Evolutionary conservation across 148 eudicot species (phyloP).

Genomic region (Vaccinium darrowii): DNA sequence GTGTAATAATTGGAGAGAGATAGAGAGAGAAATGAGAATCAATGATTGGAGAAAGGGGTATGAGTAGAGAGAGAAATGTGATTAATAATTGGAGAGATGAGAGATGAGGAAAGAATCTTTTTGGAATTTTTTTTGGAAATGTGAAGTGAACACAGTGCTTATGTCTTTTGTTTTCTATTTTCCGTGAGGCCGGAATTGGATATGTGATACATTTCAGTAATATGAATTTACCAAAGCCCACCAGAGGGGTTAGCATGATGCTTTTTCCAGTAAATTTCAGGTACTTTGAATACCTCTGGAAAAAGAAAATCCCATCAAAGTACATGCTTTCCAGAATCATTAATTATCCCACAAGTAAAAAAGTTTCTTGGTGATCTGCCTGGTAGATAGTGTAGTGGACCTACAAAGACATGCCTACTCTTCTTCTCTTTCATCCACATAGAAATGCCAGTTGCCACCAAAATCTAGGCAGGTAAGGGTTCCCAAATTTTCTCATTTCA

Average conservation of each 20-base stretch:
- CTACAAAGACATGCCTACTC: neutral
- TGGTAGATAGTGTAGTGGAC: neutral
- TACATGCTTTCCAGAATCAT: neutral
- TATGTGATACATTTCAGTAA: neutral
- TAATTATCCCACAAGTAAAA: neutral
- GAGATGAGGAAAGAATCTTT: no score
- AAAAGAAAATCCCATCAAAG: neutral
- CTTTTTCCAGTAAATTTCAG: neutral
- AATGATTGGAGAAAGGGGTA: no score
- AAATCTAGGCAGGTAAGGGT: neutral
- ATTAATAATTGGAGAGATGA: no score
- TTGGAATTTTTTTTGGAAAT: no score
- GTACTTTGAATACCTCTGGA: neutral
- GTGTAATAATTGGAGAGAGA: no score
- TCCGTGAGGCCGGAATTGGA: neutral
- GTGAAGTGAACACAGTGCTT: no score
- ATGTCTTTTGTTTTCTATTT: neutral
- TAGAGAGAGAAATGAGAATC: no score
- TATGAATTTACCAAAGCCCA: neutral
- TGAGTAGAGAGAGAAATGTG: no score
- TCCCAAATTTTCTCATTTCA: neutral
- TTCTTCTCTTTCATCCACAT: neutral
- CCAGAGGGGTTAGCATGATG: conserved; percentile 5
- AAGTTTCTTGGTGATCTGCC: neutral
- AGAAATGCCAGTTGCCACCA: neutral